phyloP scores from a whole-genome alignment of 306 rosid genomes.

The Luffa aegyptiaca region DNA sequence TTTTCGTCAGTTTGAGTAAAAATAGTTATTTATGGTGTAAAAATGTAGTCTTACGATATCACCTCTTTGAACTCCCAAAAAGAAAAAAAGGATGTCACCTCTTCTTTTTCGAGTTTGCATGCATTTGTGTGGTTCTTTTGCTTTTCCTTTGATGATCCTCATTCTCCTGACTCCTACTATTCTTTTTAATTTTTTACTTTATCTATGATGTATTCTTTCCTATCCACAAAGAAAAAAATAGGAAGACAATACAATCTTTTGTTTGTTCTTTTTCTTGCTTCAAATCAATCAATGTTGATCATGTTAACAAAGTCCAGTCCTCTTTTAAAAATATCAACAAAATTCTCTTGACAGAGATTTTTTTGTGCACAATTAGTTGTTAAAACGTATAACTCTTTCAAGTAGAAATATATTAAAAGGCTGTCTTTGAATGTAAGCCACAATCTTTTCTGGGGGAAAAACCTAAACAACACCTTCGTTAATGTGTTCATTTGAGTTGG shows the following conservation, averaged over 20 bases:
- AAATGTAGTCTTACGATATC: background rate
- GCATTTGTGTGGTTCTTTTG: background rate
- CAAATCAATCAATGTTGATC: background rate
- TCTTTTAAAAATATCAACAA: background rate
- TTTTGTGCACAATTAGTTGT: background rate
- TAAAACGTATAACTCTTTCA: background rate
- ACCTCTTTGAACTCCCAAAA: too few species aligned
- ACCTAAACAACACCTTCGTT: background rate
- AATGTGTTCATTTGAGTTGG: background rate
- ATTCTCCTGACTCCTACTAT: background rate
- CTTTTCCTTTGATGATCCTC: background rate
- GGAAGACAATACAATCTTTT: background rate
- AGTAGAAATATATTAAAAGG: background rate
- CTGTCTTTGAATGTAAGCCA: background rate
- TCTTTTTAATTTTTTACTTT: background rate
- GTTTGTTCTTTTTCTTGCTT: background rate
- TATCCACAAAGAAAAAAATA: background rate
- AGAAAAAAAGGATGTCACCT: background rate
- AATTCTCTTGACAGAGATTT: too few species aligned
- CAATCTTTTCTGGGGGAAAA: background rate
- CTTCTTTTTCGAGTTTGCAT: background rate
- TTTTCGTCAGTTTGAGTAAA: background rate
- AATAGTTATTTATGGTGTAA: background rate
- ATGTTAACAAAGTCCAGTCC: background rate
- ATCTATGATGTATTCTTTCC: background rate